Percentiles rank a stretch among this genome's conserved stretches.
These are phyloP conservation scores for Neonectria ditissima DNA, from an alignment of 2,329 filamentous ascomycete genomes.

Conservation along the genomic window DNA sequence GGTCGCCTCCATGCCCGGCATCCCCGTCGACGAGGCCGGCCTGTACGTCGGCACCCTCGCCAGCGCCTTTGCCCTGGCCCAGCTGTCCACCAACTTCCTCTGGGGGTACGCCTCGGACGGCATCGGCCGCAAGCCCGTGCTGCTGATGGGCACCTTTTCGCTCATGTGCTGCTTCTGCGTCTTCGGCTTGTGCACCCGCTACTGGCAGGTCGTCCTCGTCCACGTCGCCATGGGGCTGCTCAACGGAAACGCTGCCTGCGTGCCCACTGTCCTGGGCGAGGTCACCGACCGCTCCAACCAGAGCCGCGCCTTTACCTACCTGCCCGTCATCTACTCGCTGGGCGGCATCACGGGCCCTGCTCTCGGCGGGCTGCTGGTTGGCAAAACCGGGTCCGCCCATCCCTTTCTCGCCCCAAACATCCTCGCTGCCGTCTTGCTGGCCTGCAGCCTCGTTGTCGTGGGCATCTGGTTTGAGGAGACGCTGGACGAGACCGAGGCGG, in stretches of 20 bases:
- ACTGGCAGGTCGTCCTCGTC: constrained; percentile 87
- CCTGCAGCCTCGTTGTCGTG: constrained; percentile 78
- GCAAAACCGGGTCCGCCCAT: constrained; percentile 70
- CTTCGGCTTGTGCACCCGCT: constrained; percentile 86
- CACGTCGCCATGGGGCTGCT: constrained; percentile 92
- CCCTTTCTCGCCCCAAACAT: constrained; percentile 91
- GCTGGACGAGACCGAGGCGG: constrained; percentile 49
- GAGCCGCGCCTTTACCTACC: constrained; percentile 90
- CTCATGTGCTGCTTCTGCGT: constrained; percentile 84
- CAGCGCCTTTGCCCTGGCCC: constrained; percentile 90
- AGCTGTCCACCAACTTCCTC: constrained; percentile 87
- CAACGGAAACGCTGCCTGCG: constrained; percentile 94
- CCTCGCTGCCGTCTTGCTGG: constrained; percentile 77
- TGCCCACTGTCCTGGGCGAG: constrained; percentile 93
- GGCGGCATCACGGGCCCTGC: constrained; percentile 94
- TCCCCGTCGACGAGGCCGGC: constrained; percentile 77
- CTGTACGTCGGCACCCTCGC: constrained; percentile 92
- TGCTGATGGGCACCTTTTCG: constrained; percentile 83
- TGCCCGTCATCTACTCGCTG: constrained; percentile 95
- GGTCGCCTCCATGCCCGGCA: constrained; percentile 86
- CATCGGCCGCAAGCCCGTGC: constrained; percentile 78
- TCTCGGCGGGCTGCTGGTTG: constrained; percentile 86
- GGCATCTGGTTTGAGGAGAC: constrained; percentile 90
- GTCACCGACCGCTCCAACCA: constrained; percentile 97
- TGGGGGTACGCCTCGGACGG: constrained; percentile 71